These are phyloP conservation scores for Lactarius tabidus DNA, from an alignment of 768 basidiomycete genomes.

Conservation along the genomic window DNA sequence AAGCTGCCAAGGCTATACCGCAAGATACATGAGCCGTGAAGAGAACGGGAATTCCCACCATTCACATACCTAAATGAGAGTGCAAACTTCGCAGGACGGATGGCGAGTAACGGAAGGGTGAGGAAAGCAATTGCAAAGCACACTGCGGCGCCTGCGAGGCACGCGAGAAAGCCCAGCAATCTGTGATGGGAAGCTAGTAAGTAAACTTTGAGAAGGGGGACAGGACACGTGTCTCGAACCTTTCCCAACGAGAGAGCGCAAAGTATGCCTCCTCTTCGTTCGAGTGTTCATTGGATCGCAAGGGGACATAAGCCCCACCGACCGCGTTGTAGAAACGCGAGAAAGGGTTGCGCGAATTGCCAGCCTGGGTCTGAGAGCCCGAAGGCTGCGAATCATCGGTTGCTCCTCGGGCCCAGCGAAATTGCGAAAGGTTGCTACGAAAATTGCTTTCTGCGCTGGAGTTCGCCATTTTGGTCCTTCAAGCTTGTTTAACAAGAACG, in stretches of 20 bases:
- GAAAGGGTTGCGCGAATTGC: conserved; percentile 54
- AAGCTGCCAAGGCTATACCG: conserved; percentile 70
- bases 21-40: conserved; percentile 2
- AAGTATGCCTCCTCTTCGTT: conserved; percentile 98
- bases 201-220: conserved; percentile 1
- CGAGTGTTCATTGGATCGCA: conserved; percentile 73
- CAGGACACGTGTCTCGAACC: conserved; percentile 41
- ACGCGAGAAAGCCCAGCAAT: conserved; percentile 86
- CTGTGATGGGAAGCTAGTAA: conserved; percentile 36
- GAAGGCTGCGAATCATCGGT: conserved; percentile 64
- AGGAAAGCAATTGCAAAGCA: conserved; percentile 93
- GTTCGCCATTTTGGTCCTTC: conserved; percentile 15
- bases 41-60: background rate
- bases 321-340: conserved; percentile 84
- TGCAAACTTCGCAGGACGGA: conserved; percentile 89
- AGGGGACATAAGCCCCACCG: conserved; percentile 83
- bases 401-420: conserved; percentile 76
- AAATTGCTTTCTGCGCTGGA: conserved; percentile 56
- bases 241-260: conserved; percentile 89
- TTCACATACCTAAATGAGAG: conserved; percentile 67
- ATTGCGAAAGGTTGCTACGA: conserved; percentile 72
- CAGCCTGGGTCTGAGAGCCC: conserved; percentile 21
- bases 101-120: conserved; percentile 63
- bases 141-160: conserved; percentile 83
- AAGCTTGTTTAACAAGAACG: too few relatives aligned